These are phyloP conservation scores for Aspergillus wentii DNA, from an alignment of 495 filamentous ascomycete species.

Conservation along the genomic window DNA sequence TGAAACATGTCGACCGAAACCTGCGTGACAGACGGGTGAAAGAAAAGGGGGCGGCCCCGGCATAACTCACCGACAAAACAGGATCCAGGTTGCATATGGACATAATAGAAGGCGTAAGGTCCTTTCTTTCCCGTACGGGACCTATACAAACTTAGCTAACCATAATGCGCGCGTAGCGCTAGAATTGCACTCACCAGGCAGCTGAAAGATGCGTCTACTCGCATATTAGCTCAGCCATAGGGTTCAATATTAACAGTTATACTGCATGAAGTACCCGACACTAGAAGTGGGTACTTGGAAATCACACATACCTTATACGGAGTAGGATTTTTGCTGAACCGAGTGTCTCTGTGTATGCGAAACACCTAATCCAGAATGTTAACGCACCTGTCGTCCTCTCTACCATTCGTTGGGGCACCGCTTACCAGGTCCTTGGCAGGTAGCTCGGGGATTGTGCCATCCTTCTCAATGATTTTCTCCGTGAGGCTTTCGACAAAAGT, in stretches of 20 bases:
- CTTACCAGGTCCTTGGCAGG: constrained; percentile 73
- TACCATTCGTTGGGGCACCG: constrained; percentile 5
- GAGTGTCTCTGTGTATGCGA: constrained; percentile 77
- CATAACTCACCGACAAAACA: constrained; percentile 57
- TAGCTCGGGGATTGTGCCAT: constrained; percentile 77
- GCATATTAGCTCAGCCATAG: constrained; percentile 23
- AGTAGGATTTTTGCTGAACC: constrained; percentile 73
- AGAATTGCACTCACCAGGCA: constrained; percentile 55
- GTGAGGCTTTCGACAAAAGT: constrained; percentile 67
- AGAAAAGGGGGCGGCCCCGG: too few relatives aligned
- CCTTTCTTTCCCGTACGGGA: constrained; percentile 82
- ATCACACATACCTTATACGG: constrained; percentile 70
- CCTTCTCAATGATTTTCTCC: constrained; percentile 60
- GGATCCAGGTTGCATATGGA: constrained; percentile 55
- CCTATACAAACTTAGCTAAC: constrained; percentile 34
- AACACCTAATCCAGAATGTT: constrained; percentile 50
- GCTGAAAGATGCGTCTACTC: constrained; percentile 70
- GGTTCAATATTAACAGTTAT: too few relatives aligned
- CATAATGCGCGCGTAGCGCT: constrained; percentile 1
- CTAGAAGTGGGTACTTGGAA: constrained; percentile 5
- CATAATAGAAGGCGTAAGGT: constrained; percentile 80
- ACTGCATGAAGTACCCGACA: too few relatives aligned
- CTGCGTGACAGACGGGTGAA: too few relatives aligned
- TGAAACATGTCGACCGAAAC: too few relatives aligned
- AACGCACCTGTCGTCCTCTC: constrained; percentile 4